Percentiles rank a stretch among this genome's conserved stretches.
Evolutionary conservation across 2,329 filamentous ascomycete genomes (phyloP).

Genomic region (Stachybotrys chartarum): DNA sequence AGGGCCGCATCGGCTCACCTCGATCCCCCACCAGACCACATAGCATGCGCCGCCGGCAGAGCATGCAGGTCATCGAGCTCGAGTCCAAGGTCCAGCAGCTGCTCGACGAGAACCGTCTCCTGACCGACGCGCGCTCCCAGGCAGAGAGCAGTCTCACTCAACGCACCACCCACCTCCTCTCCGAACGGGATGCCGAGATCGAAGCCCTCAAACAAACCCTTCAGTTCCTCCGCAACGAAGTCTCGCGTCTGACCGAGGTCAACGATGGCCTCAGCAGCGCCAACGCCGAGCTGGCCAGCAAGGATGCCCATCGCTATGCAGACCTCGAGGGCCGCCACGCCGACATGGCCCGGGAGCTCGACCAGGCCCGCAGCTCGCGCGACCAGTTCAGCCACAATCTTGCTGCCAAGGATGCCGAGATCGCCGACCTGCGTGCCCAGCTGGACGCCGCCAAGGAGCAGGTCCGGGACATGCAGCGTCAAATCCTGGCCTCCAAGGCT

Average conservation of each 20-base stretch:
- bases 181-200: constrained; percentile 82
- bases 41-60: constrained; percentile 93
- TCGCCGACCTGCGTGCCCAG: constrained; percentile 69
- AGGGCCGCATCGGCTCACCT: constrained; percentile 78
- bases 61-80: constrained; percentile 93
- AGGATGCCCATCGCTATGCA: constrained; percentile 66
- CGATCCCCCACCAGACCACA: constrained; percentile 89
- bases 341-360: constrained; percentile 60
- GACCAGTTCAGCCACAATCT: constrained; percentile 56
- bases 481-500: constrained; percentile 52
- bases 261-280: constrained; percentile 74
- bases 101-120: constrained; percentile 72
- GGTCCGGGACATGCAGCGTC: constrained; percentile 42
- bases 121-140: constrained; percentile 64
- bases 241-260: constrained; percentile 70
- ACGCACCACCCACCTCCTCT: constrained; percentile 61
- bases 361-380: constrained; percentile 58
- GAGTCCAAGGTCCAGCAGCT: constrained; percentile 81
- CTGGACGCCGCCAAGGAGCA: constrained; percentile 64
- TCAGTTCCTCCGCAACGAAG: constrained; percentile 74
- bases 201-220: constrained; percentile 72
- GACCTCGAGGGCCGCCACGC: constrained; percentile 62
- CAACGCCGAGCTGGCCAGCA: constrained; percentile 67
- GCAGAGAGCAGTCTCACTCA: constrained; percentile 62
- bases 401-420: constrained; percentile 78